Evolutionary conservation across 2,329 filamentous ascomycete genomes (phyloP), one percentile per base, ranked within the genome.

Genomic region (Ceratocystis variospora): DNA sequence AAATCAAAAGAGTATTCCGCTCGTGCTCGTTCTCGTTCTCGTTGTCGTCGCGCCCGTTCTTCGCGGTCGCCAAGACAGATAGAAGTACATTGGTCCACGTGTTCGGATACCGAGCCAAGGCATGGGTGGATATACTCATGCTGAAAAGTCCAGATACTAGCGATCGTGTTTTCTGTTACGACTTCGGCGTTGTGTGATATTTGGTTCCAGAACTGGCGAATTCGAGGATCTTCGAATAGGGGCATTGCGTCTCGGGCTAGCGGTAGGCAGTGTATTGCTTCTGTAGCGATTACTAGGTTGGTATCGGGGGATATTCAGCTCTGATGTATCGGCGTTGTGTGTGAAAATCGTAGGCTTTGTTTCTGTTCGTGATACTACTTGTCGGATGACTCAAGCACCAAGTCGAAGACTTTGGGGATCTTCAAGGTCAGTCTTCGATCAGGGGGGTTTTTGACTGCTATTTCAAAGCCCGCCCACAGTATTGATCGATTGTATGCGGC

Each of bases 1-100:
- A 97, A 97, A 75, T 96, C 93, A 74, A 97, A 97, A 72, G 84
- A 92, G 71, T 88, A 84, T 76, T 96, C 92, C 33, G 91, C 88
- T 63, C 85, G 76, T 28, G 79, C 77, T 7, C 81, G 78, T 22
- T 82, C 81, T 57, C 87, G 83, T 71, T 90, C 85, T 68, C 87
- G 80, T 59, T 79, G 77, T 66, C 89, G 84, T 37, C 89, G 85
- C 62, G 85, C 78, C 67, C 88, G 85, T 73, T 93, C 89, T 71
- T 92, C 88, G 65, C 84, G 83, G 72, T 84, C 85, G 65, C 89
- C 87, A 45, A 86, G 76, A 70, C 90, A 90, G 65, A 86, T 83
- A 12, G 84, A 80, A 57, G 87, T 85, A 71, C 90, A 91, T 73
- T 87, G 87, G 68, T 88, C 83, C 69, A 96, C 71, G 70, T 87